Percentiles rank a stretch among this genome's conserved stretches.
These are phyloP conservation scores for Fusarium euwallaceae DNA, from an alignment of 2,329 filamentous ascomycete species.

Conservation along the genomic window DNA sequence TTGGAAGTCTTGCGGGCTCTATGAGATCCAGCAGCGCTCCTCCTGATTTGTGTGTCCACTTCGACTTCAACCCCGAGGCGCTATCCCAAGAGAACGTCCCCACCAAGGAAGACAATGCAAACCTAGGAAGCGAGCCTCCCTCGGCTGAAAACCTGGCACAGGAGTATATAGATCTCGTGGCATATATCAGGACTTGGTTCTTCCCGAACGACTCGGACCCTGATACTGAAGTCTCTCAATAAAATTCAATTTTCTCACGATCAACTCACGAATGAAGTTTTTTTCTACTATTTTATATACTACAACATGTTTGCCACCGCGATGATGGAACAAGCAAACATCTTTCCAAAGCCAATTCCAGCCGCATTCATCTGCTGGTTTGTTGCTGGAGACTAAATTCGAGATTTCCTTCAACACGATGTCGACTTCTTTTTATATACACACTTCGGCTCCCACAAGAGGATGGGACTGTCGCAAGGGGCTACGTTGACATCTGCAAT, in stretches of 20 bases:
- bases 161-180: not conserved
- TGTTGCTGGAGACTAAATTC: not conserved
- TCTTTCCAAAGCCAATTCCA: not conserved
- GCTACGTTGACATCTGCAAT: not conserved
- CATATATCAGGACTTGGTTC: constrained; percentile 6
- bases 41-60: not conserved
- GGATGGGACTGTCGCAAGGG: not conserved
- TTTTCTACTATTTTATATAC: not conserved
- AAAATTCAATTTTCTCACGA: not conserved
- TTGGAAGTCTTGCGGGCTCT: not conserved
- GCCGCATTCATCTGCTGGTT: not conserved
- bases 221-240: not conserved
- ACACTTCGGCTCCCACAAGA: not conserved
- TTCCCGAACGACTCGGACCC: constrained; percentile 1
- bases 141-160: not conserved
- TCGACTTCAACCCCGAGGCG: constrained; percentile 5
- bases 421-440: not conserved
- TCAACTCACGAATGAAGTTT: not conserved
- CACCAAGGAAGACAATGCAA: not conserved
- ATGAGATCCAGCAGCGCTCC: not conserved
- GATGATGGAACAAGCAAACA: too few species aligned
- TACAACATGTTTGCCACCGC: not conserved
- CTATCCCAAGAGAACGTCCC: not conserved
- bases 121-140: not conserved
- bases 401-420: not conserved